Percentiles rank a stretch among this genome's conserved stretches.
Conservation (phyloP, 140 eudicot species). For the Stevia rebaudiana region DNA sequence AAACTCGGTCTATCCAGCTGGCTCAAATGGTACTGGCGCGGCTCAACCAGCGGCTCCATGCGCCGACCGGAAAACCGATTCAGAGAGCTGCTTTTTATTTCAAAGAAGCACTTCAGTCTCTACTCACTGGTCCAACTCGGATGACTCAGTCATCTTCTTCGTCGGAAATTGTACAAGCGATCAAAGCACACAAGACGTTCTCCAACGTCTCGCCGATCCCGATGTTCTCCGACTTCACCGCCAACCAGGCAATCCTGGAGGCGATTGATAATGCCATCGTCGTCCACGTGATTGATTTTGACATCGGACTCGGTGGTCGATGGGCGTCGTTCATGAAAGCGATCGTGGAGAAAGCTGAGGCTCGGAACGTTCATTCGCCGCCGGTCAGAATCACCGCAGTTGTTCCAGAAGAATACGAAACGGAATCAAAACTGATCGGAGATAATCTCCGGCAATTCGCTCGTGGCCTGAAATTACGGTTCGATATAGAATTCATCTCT, state of each 20-base stretch:
- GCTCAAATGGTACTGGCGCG: constrained; percentile 67
- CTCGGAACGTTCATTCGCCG: constrained; percentile 39
- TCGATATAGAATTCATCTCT: constrained; percentile 66
- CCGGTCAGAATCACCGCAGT: constrained; percentile 68
- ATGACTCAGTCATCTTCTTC: constrained; percentile 42
- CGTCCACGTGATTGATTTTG: constrained; percentile 85
- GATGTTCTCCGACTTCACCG: constrained; percentile 88
- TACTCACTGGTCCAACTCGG: constrained; percentile 58
- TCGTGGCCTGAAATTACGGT: constrained; percentile 56
- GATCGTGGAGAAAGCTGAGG: constrained; percentile 63
- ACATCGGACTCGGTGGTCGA: constrained; percentile 80
- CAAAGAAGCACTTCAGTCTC: constrained; percentile 83
- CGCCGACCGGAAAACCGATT: constrained; percentile 68
- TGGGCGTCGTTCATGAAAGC: constrained; percentile 92
- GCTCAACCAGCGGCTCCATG: constrained; percentile 74
- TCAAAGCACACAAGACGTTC: constrained; percentile 66
- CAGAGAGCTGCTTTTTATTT: constrained; percentile 90
- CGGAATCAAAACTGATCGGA: constrained; percentile 55
- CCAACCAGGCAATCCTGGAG: constrained; percentile 88
- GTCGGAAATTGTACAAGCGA: constrained; percentile 59
- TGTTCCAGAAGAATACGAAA: constrained; percentile 63
- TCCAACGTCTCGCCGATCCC: constrained; percentile 85
- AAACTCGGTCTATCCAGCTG: constrained; percentile 73
- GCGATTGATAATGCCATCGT: constrained; percentile 68
- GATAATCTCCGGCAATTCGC: constrained; percentile 86